Evolutionary conservation across 2,329 filamentous ascomycete species (phyloP), one percentile per base, ranked within the genome.

Genomic region (Diaporthe nobilis): DNA sequence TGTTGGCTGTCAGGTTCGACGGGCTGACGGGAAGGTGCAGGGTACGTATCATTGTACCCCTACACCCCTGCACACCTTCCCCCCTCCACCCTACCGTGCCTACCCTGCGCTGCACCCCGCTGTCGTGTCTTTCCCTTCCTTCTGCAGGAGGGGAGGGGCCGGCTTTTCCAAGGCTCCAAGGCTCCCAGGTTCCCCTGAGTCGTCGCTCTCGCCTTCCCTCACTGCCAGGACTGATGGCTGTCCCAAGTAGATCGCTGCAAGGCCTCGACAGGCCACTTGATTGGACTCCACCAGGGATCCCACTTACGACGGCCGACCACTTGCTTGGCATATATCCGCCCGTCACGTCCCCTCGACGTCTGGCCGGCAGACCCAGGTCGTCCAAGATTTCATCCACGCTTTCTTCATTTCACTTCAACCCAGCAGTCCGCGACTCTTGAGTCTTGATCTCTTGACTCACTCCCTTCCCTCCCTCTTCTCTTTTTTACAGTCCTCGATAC

Each of bases 401-500:
- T 60, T 44, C 51, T 25, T 58, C 70, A 67, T 57, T 57, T 72
- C 58, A 57, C 39, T 55, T 63, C 58, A 58, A 61, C 58, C 51
- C 73, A 65, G 47, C 63, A 63, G 65, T 68, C 65, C 65, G 65
- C 47, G 65, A 68, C 65, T 68, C 65, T 39, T 47, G 47, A 53
- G 28, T 47, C 60, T 22, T 47, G 39, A 31, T 1, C 20, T 42
- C 49, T 75, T 51, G 73, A 51, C 44, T 68, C 44, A 58, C 61
- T 72, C 68, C 49, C 39, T 61, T 75, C 61, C 57, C 55, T 57
- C 60, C 17, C 55, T 53, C 39, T 76, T 70, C 37, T 70, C 28
- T 55, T 76, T 76, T 71, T n/a, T 22, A 51, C 71, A 37, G 63
- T 25, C 51, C 74, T 74, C 72, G 25, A 71, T 65, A 68, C 65